phyloP scores from a whole-genome alignment of 345 rosid genomes.

The Arabis alpina region DNA sequence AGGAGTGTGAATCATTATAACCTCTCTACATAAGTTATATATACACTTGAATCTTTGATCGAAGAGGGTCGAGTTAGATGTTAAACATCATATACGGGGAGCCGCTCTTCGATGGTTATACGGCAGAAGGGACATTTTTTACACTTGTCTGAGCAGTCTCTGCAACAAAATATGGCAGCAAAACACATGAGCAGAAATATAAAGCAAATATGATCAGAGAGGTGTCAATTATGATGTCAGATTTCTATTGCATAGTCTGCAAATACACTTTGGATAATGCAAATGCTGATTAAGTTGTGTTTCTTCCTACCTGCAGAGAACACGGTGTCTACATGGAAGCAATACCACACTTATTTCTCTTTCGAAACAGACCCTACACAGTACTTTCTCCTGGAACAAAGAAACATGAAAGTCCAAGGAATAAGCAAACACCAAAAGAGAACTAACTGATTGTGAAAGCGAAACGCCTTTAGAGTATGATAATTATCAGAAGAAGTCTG shows the following conservation, averaged over 20 bases:
- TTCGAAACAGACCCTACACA: constrained; percentile 94
- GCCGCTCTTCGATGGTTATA: constrained; percentile 67
- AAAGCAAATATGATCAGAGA: constrained; percentile 2
- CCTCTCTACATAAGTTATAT: constrained; percentile 21
- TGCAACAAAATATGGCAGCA: constrained; percentile 46
- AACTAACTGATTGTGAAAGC: not conserved
- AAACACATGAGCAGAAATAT: constrained; percentile 20
- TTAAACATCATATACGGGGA: constrained; percentile 90
- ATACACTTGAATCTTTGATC: constrained; percentile 16
- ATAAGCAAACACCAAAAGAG: constrained; percentile 8
- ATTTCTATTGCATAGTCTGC: not conserved
- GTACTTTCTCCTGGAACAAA: constrained; percentile 78
- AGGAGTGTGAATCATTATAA: not conserved
- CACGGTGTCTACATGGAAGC: constrained; percentile 94
- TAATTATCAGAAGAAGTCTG: not conserved
- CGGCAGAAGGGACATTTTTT: constrained; percentile 95
- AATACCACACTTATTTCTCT: constrained; percentile 83
- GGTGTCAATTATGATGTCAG: not conserved
- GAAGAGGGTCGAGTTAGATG: constrained; percentile 37
- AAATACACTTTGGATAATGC: not conserved
- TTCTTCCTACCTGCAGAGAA: constrained; percentile 78
- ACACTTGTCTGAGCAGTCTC: constrained; percentile 88
- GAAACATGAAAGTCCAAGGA: not conserved
- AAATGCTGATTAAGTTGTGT: constrained; percentile 9
- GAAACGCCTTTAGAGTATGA: not conserved